Percentiles rank a stretch among this genome's conserved stretches.
Evolutionary conservation across 2,329 filamentous ascomycete species (phyloP).

Genomic region (Colletotrichum lini): DNA sequence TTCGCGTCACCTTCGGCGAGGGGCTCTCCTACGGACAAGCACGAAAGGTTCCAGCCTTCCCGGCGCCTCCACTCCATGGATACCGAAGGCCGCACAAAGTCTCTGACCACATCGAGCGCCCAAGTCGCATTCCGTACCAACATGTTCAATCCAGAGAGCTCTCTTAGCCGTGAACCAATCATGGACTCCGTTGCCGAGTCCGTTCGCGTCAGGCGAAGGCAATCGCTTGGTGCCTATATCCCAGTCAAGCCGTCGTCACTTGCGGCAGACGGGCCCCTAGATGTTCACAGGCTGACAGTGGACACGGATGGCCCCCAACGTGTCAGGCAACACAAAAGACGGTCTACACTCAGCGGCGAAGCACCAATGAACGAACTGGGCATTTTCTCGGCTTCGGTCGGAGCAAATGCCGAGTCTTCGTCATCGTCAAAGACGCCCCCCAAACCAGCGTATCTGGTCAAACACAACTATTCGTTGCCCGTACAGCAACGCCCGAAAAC

Average conservation of each 20-base stretch:
- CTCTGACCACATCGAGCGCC: constrained; percentile 42
- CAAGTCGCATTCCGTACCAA: constrained; percentile 39
- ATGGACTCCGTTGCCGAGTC: constrained; percentile 28
- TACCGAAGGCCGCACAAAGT: constrained; percentile 38
- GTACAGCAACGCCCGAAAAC: constrained; percentile 36
- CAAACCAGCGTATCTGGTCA: constrained; percentile 46
- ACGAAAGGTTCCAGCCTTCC: constrained; percentile 20
- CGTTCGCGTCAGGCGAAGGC: constrained; percentile 26
- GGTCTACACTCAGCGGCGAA: constrained; percentile 23
- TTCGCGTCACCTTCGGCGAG: constrained; percentile 39
- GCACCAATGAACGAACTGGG: constrained; percentile 13
- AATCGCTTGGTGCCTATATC: constrained; percentile 41
- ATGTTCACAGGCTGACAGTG: neutral
- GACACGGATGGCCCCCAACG: neutral
- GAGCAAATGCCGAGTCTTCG: constrained; percentile 16
- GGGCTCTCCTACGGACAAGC: constrained; percentile 42
- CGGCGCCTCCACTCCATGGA: constrained; percentile 21
- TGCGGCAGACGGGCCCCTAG: neutral
- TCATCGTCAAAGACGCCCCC: constrained; percentile 41
- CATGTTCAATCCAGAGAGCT: constrained; percentile 29
- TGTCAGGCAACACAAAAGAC: constrained; percentile 12
- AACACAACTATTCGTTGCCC: constrained; percentile 43
- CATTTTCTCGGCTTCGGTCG: constrained; percentile 28
- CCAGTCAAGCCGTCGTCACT: constrained; percentile 26
- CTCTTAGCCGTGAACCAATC: constrained; percentile 27